phyloP scores from a whole-genome alignment of 495 filamentous ascomycete genomes.

The Venustampulla echinocandica region DNA sequence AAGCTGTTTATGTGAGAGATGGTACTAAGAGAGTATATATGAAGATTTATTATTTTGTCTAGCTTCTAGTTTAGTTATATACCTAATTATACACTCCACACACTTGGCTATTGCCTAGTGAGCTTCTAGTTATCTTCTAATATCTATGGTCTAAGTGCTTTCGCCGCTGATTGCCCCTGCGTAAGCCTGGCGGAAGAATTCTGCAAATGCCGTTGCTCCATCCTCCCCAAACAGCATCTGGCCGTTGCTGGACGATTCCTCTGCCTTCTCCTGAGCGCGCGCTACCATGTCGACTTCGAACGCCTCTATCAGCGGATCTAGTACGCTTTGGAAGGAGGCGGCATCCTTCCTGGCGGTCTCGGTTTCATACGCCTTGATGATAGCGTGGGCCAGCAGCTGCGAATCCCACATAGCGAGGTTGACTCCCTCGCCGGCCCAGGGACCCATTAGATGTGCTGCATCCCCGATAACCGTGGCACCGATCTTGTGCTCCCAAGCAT shows the following conservation, averaged over 20 bases:
- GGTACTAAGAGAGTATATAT: too few relatives aligned
- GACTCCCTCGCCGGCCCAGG: constrained; percentile 52
- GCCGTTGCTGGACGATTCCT: not conserved
- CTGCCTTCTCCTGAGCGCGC: constrained; percentile 25
- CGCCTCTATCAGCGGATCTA: constrained; percentile 23
- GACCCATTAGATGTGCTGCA: constrained; percentile 54
- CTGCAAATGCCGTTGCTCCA: constrained; percentile 21
- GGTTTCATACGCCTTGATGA: constrained; percentile 2
- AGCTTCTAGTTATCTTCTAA: too few relatives aligned
- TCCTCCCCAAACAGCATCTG: constrained; percentile 26
- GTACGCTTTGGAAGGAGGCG: constrained; percentile 13
- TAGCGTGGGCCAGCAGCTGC: constrained; percentile 31
- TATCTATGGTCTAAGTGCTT: too few relatives aligned
- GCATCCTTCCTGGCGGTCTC: constrained; percentile 1
- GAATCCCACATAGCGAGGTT: constrained; percentile 51
- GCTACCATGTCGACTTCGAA: constrained; percentile 32
- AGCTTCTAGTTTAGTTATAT: too few relatives aligned
- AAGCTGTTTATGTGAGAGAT: too few relatives aligned
- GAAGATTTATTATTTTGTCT: too few relatives aligned
- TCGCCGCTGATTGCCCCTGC: too few relatives aligned
- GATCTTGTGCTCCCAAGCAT: constrained; percentile 38
- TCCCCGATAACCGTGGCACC: constrained; percentile 52
- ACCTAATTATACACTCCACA: too few relatives aligned
- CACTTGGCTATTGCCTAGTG: too few relatives aligned
- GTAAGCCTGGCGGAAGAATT: too few relatives aligned